phyloP scores from a whole-genome alignment of 2,329 filamentous ascomycete species.

The Neoascochyta sp. region DNA sequence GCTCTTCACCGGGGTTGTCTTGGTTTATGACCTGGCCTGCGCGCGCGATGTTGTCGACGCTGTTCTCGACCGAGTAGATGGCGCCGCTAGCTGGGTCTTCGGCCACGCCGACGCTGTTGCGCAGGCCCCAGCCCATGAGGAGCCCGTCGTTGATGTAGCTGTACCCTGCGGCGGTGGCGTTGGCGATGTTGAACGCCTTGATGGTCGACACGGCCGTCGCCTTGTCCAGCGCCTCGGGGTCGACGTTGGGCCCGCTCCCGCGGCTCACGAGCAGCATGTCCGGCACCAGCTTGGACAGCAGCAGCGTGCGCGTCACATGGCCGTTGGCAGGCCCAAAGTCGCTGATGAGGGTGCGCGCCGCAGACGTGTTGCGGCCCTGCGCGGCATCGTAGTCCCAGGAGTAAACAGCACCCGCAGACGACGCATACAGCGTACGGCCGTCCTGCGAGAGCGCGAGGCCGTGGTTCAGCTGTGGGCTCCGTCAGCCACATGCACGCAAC shows the following conservation, averaged over 20 bases:
- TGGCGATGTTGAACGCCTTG: slow-evolving; percentile 56
- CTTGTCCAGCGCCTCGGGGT: slow-evolving; percentile 51
- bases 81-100: slow-evolving; percentile 55
- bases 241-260: slow-evolving; percentile 62
- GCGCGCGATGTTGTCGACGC: slow-evolving; percentile 60
- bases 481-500: slow-evolving; percentile 1
- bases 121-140: slow-evolving; percentile 62
- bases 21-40: slow-evolving; percentile 59
- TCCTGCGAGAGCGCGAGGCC: slow-evolving; percentile 50
- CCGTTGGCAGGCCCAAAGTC: slow-evolving; percentile 58
- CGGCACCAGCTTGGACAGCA: slow-evolving; percentile 55
- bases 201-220: slow-evolving; percentile 63
- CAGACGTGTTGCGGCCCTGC: slow-evolving; percentile 46
- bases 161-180: slow-evolving; percentile 40
- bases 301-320: slow-evolving; percentile 64
- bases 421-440: slow-evolving; percentile 53
- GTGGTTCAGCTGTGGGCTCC: slow-evolving; percentile 45
- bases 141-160: slow-evolving; percentile 51
- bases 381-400: slow-evolving; percentile 63
- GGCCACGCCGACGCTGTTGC: slow-evolving; percentile 69
- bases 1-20: slow-evolving; percentile 69
- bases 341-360: slow-evolving; percentile 52
- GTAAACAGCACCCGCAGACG: slow-evolving; percentile 56
- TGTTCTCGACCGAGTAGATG: slow-evolving; percentile 64
- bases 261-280: slow-evolving; percentile 62